Evolutionary conservation across 208 protist genomes (phyloP), one percentile per base, ranked within the genome.

Genomic region (Crithidia mellificae): DNA sequence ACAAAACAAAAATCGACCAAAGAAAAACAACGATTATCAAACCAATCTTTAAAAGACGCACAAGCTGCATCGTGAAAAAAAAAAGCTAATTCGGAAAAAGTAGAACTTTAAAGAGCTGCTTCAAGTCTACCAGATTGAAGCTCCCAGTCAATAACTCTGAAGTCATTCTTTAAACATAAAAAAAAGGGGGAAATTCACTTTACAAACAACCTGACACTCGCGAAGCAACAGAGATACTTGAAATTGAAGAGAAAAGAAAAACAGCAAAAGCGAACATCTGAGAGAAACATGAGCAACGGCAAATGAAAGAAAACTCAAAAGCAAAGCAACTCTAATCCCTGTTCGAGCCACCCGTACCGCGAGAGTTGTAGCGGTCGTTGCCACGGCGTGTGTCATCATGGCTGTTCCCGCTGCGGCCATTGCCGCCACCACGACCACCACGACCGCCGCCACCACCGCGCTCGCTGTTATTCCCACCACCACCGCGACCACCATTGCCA

Each of bases 261-360:
- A 20, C 8, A 49, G 43, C 43, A 49, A 49, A 11, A 49, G 43
- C 19, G 43, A 56, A 44, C 44, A 9, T 55, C 0, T 41, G 22
- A 46, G 20, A 25, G 6, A 68, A 68, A 80, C n/a, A 76, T 63
- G 58, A 65, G 63, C 9, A 67, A 22, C 67, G 34, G 55, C 2
- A 65, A 25, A 67, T n/a, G n/a, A n/a, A n/a, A n/a, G n/a, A 19
- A 12, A 6, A 56, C 36, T 15, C 6, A 20, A 5, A 49, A 11
- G 43, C 7, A 49, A 11, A 20, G 5, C 5, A 34, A 34, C 15
- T 6, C 49, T 44, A 72, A 12, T 64, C 66, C 17, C 36, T 61
- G 24, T 57, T 63, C 22, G n/a, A 20, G 29, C 55, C 55, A 52
- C 64, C 64, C 29, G 24, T n/a, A 29, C 63, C 55, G 22, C 44